Evolutionary conservation across 306 rosid species (phyloP), one percentile per base, ranked within the genome.

Genomic region (Dryas alaskensis): DNA sequence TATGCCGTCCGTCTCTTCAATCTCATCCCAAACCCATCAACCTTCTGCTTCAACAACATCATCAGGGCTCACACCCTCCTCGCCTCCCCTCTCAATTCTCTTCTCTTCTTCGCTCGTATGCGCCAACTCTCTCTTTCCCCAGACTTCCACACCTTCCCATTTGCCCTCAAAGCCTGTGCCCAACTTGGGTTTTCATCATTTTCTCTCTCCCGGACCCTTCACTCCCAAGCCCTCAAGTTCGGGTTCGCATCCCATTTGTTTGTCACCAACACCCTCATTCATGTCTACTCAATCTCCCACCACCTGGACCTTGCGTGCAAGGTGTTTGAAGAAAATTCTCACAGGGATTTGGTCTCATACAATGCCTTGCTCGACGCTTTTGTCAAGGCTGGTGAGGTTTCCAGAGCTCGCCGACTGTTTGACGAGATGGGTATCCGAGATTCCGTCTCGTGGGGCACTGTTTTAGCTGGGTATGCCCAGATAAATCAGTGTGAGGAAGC

Each of bases 131-230:
- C 86, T 54, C 77, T 89, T 58, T 65, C 87, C 25, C 96, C 86
- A 0, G 92, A 92, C 77, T 89, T 83, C 70, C 93, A 92, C 82
- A 84, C 97, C 57, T 89, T 83, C 78, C 90, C 97, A 0, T 83
- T 89, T 9, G 67, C 73, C 69, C 85, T 89, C 88, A 88, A 88
- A 67, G 92, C 90, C 10, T 83, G 72, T 17, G 14, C 88, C 58
- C 91, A 67, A 0, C 83, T 87, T 19, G 72, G 45, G 13, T 4
- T 68, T 43, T 8, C 16, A 53, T 50, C 87, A 2, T 69, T 77
- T 31, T 16, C 87, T 7, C 64, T 80, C 48, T 45, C 86, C 37
- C 80, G 44, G n/a, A 69, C 87, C 17, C 80, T 92, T 19, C 97
- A 89, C 49, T 82, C 88, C 10, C 90, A 85, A 37, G 81, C 85